These are phyloP conservation scores for Amanita pallidorosea DNA, from an alignment of 768 basidiomycete genomes.

Conservation along the genomic window DNA sequence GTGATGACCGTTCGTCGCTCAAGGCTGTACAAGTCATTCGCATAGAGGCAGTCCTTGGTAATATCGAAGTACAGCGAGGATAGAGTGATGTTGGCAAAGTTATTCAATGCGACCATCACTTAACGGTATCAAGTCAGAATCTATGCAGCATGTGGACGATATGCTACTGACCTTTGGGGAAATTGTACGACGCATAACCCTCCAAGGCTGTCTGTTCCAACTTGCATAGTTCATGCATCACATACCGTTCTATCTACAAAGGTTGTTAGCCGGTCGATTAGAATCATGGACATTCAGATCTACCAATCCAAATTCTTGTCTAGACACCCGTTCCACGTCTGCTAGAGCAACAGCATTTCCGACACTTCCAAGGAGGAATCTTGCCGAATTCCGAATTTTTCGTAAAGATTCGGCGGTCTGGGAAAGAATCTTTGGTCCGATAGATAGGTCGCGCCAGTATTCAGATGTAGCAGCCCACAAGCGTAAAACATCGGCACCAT, in stretches of 20 bases:
- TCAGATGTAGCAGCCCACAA: conserved; percentile 91
- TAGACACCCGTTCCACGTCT: conserved; percentile 24
- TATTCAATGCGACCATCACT: conserved; percentile 66
- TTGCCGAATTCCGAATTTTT: conserved; percentile 77
- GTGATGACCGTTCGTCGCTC: conserved; percentile 59
- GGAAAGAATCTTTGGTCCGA: conserved; percentile 67
- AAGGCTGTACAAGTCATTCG: conserved; percentile 36
- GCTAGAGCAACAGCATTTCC: conserved; percentile 23
- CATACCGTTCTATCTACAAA: conserved; percentile 67
- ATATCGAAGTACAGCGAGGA: conserved; percentile 91
- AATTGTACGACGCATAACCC: conserved; percentile 66
- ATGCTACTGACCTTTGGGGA: conserved; percentile 56
- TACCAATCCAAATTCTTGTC: conserved; percentile 53
- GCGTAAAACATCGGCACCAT: conserved; percentile 80
- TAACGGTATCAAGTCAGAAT: neutral
- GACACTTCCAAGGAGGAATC: conserved; percentile 81
- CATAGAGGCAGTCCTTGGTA: conserved; percentile 85
- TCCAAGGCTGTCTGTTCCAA: conserved; percentile 60
- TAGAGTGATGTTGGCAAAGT: conserved; percentile 75
- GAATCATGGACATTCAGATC: conserved; percentile 14
- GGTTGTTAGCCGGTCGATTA: neutral
- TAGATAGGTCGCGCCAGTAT: conserved; percentile 80
- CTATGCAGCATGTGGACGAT: neutral
- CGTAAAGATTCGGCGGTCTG: conserved; percentile 69
- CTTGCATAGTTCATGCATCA: conserved; percentile 74